Conservation (phyloP, 441 rosid genomes). For the Viola pubescens region DNA sequence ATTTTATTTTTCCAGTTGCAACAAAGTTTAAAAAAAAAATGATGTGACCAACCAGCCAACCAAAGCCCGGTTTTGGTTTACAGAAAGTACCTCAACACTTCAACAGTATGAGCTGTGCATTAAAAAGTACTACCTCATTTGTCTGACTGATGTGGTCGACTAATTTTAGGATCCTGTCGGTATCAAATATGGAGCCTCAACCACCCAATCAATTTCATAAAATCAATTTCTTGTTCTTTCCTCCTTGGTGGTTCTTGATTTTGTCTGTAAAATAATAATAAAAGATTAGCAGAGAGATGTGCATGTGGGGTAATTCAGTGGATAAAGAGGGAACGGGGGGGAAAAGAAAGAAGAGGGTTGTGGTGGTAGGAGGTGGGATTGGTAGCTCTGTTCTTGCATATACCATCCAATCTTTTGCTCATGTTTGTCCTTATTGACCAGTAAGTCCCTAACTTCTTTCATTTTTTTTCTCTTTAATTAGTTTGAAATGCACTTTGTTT, state of each 20-base stretch:
- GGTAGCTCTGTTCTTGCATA: not conserved
- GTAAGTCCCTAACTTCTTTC: not conserved
- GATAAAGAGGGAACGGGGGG: not conserved
- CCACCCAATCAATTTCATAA: not conserved
- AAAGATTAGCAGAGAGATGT: not conserved
- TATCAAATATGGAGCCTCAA: not conserved
- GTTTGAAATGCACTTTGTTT: not conserved
- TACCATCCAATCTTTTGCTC: not conserved
- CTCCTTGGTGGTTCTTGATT: not conserved
- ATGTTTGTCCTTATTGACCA: slow-evolving; percentile 1
- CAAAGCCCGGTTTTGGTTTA: too few relatives aligned
- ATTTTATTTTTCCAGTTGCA: too few relatives aligned
- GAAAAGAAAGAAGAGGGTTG: not conserved
- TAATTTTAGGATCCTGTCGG: not conserved
- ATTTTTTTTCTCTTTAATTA: not conserved
- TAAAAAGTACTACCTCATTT: too few relatives aligned
- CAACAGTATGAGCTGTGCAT: too few relatives aligned
- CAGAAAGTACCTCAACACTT: too few relatives aligned
- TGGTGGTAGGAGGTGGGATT: not conserved
- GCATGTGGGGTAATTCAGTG: not conserved
- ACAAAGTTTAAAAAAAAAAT: too few relatives aligned
- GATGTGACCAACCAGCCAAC: too few relatives aligned
- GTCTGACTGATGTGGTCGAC: too few relatives aligned
- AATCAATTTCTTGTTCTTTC: not conserved
- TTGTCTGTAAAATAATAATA: not conserved